A percentile compares a stretch with the other conserved stretches of the same genome.
Conservation (phyloP, 2,329 filamentous ascomycete genomes). For the Intubia oerlemansii region DNA sequence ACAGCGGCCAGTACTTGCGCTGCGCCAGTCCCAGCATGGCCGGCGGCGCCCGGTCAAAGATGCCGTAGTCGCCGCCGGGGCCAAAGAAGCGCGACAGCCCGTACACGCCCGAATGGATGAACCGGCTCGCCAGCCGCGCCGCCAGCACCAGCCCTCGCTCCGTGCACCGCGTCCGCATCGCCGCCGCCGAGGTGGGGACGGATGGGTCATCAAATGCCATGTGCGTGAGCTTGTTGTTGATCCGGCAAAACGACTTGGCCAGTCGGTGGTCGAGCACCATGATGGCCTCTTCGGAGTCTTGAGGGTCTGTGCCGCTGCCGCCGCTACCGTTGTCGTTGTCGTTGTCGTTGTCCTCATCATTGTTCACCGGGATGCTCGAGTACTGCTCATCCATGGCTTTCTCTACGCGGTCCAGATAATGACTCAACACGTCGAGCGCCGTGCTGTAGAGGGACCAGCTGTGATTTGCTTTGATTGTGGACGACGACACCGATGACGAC, state of each 20-base stretch:
- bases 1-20: slow-evolving; percentile 26
- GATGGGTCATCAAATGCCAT: slow-evolving; percentile 2
- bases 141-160: slow-evolving; percentile 24
- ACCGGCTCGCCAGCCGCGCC: slow-evolving; percentile 22
- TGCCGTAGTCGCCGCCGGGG: slow-evolving; percentile 20
- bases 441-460: slow-evolving; percentile 25
- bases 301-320: slow-evolving; percentile 10
- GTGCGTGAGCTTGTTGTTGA: slow-evolving; percentile 11
- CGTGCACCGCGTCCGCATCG: slow-evolving; percentile 12
- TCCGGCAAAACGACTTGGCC: slow-evolving; percentile 23
- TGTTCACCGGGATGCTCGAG: slow-evolving; percentile 15
- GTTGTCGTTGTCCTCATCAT: slow-evolving; percentile 8
- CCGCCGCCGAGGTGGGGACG: background rate
- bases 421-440: slow-evolving; percentile 23
- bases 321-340: slow-evolving; percentile 12
- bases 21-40: slow-evolving; percentile 17
- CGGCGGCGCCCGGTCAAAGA: slow-evolving; percentile 23
- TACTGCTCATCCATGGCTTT: slow-evolving; percentile 18
- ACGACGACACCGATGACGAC: slow-evolving; percentile 15
- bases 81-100: slow-evolving; percentile 24
- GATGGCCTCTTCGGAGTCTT: slow-evolving; percentile 25
- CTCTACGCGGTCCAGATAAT: slow-evolving; percentile 24
- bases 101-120: slow-evolving; percentile 23
- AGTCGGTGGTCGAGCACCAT: slow-evolving; percentile 27
- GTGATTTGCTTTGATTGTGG: too few species aligned